These are phyloP conservation scores for Paramecium primaurelia DNA, from an alignment of 73 alveolate species.

Conservation along the genomic window DNA sequence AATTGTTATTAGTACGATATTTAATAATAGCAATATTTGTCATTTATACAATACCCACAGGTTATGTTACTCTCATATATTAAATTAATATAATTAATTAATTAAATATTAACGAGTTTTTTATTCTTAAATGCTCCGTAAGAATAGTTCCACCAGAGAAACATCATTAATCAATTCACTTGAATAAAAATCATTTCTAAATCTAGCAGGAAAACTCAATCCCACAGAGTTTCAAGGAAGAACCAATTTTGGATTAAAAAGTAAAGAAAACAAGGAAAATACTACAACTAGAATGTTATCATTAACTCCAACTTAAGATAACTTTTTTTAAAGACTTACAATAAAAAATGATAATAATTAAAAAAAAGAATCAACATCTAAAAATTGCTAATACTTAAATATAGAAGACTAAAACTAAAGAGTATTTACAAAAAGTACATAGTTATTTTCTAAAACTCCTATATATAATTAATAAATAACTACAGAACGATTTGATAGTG, in stretches of 20 bases:
- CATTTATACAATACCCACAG: constrained; percentile 77
- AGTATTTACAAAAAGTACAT: neutral
- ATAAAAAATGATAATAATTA: neutral
- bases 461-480: neutral
- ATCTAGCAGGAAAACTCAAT: neutral
- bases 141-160: neutral
- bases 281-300: neutral
- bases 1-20: constrained; percentile 66
- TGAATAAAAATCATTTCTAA: neutral
- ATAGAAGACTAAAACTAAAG: neutral
- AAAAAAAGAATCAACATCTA: neutral
- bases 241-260: neutral
- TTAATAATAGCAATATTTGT: constrained; percentile 88
- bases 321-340: neutral
- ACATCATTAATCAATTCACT: neutral
- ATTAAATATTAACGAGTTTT: neutral
- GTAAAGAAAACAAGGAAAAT: neutral
- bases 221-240: neutral
- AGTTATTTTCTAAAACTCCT: neutral
- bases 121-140: neutral
- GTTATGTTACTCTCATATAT: constrained; percentile 61
- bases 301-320: neutral
- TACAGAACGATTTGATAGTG: neutral
- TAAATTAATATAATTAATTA: neutral
- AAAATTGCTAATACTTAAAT: neutral